These are phyloP conservation scores for Pseudocercospora ulei DNA, from an alignment of 2,329 filamentous ascomycete genomes.

Conservation along the genomic window DNA sequence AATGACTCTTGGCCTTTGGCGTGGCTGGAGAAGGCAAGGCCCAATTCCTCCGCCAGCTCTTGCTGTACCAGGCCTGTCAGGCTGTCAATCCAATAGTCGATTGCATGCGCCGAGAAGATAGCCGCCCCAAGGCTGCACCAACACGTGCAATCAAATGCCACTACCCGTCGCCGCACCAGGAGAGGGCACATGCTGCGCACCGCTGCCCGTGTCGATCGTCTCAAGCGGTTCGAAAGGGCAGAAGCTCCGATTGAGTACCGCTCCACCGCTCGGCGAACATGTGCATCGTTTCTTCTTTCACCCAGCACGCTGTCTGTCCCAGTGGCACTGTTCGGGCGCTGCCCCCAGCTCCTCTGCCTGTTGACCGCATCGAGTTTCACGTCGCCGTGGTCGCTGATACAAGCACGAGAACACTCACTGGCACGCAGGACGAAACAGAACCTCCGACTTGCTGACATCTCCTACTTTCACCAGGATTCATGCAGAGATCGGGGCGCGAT, in stretches of 20 bases:
- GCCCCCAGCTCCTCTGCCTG: slow-evolving; percentile 2
- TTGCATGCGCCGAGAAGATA: too few species aligned
- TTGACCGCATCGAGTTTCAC: slow-evolving; percentile 6
- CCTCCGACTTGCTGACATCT: slow-evolving; percentile 20
- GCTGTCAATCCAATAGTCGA: slow-evolving; percentile 12
- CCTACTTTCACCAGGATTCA: slow-evolving; percentile 20
- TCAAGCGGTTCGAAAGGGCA: slow-evolving; percentile 25
- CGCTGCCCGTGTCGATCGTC: slow-evolving; percentile 23
- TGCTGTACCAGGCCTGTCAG: too few species aligned
- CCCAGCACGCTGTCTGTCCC: slow-evolving; percentile 14
- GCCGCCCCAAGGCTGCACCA: slow-evolving; percentile 18
- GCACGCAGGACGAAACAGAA: slow-evolving; percentile 14
- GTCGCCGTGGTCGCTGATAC: slow-evolving; percentile 2
- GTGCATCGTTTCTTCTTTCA: too few species aligned
- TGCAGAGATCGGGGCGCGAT: slow-evolving; percentile 20
- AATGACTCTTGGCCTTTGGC: slow-evolving; percentile 8
- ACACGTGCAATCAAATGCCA: too few species aligned
- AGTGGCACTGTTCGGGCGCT: slow-evolving; percentile 1
- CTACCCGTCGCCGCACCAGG: too few species aligned
- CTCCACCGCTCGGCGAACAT: slow-evolving; percentile 20
- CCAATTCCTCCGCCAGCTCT: slow-evolving; percentile 13
- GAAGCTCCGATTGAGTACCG: slow-evolving; percentile 32
- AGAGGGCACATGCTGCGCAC: slow-evolving; percentile 20
- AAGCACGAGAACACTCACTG: slow-evolving; percentile 4
- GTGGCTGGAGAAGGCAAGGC: slow-evolving; percentile 17